Base-by-base conservation (phyloP, 176 grass and related monocot genomes). In the Poa pratensis region DNA sequence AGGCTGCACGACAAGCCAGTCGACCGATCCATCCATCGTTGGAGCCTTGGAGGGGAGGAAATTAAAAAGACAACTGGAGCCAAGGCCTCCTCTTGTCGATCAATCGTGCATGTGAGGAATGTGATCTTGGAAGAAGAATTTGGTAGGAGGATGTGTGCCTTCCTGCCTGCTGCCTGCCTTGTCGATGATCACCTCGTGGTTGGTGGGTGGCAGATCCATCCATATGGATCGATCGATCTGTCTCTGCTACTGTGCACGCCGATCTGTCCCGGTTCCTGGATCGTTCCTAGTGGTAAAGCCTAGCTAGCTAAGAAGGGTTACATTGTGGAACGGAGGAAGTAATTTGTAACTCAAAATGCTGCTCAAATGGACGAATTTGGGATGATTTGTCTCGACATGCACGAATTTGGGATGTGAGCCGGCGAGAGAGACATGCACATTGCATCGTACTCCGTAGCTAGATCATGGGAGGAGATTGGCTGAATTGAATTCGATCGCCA, bases 91-190 rank as follows among this genome's bases (percentile, higher is more conserved):
- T 43, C 46, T 84, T 16, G 11, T 16, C 26, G 23, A 61, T 88
- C 71, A 6, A 40, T 40, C 5, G 83, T 13, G 55, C 27, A 49
- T 49, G 11, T 46, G 45, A 0, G 11, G n/a, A n/a, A n/a, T 49
- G 46, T 49, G 55, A 68, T 82, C 46, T 67, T 59, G 74, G 88
- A 87, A 86, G 84, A 83, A 90, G n/a, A n/a, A n/a, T 73, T 73
- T 87, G 88, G 82, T 75, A 81, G 77, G 77, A 81, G 87, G 77
- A 81, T 89, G 35, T 89, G 87, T 89, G 82, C 82, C 83, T 82
- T 76, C 77, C 57, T 81, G 67, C 68, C 69, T 77, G 66, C 67
- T 22, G 51, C 49, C 22, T n/a, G n/a, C n/a, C n/a, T n/a, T n/a
- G n/a, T n/a, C n/a, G n/a, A n/a, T n/a, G n/a, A n/a, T n/a, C n/a